A percentile compares a stretch with the other conserved stretches of the same genome.
Conservation (phyloP, 2,329 filamentous ascomycete genomes). For the Fusarium temperatum region DNA sequence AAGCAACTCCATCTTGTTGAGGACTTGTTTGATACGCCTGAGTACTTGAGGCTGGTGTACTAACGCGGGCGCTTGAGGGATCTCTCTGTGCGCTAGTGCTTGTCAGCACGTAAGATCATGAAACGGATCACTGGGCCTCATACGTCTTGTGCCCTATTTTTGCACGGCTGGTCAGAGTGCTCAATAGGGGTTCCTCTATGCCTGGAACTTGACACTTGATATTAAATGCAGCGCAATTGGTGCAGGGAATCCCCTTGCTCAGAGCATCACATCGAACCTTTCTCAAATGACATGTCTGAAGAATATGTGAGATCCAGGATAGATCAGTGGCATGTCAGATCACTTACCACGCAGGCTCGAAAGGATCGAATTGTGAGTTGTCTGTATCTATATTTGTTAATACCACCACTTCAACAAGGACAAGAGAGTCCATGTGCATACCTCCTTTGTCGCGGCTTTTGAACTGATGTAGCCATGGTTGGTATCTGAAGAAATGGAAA, state of each 20-base stretch:
- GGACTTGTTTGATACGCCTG: background rate
- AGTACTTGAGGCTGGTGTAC: background rate
- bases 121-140: rapidly evolving
- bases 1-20: rapidly evolving
- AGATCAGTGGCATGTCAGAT: background rate
- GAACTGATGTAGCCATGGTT: background rate
- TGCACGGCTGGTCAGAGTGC: background rate
- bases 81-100: background rate
- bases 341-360: background rate
- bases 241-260: background rate
- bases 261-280: background rate
- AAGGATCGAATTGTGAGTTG: background rate
- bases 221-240: background rate
- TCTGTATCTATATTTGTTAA: background rate
- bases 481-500: background rate
- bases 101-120: background rate
- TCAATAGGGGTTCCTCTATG: background rate
- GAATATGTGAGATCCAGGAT: background rate
- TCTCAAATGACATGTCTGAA: background rate
- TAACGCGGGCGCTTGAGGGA: background rate
- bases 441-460: background rate
- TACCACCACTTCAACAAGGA: no score
- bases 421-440: background rate
- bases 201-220: background rate
- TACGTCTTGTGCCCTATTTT: background rate